phyloP scores from a whole-genome alignment of 176 grass and related monocot species.

The Cymbopogon citratus region DNA sequence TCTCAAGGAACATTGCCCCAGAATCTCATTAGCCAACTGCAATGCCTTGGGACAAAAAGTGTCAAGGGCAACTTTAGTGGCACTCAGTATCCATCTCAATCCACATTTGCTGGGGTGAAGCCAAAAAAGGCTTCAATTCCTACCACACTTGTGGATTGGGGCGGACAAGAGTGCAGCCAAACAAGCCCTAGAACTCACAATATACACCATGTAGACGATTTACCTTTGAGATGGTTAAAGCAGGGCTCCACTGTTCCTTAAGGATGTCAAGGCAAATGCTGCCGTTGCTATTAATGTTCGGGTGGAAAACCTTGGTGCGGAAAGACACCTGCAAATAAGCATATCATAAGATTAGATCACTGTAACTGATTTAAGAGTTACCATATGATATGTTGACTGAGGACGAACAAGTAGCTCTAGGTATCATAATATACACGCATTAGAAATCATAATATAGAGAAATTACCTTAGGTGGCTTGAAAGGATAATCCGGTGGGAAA shows the following conservation, averaged over 20 bases:
- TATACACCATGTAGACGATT: background rate
- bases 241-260: conserved; percentile 90
- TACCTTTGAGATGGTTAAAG: conserved; percentile 85
- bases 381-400: background rate
- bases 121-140: background rate
- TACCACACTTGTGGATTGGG: background rate
- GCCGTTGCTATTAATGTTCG: conserved; percentile 83
- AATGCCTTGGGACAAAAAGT: background rate
- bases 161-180: background rate
- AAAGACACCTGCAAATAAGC: conserved; percentile 59
- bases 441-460: background rate
- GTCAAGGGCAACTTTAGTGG: background rate
- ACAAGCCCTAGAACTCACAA: background rate
- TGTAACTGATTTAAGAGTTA: background rate
- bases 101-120: background rate
- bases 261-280: conserved; percentile 93
- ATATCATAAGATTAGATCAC: background rate
- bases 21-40: background rate
- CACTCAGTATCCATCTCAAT: background rate
- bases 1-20: background rate
- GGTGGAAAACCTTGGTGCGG: conserved; percentile 92
- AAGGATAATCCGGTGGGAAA: conserved; percentile 91
- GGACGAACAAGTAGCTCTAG: background rate
- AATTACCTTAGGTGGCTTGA: conserved; percentile 82
- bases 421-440: background rate